Conservation (phyloP, 768 basidiomycete genomes). For the Boletus coccyginus region DNA sequence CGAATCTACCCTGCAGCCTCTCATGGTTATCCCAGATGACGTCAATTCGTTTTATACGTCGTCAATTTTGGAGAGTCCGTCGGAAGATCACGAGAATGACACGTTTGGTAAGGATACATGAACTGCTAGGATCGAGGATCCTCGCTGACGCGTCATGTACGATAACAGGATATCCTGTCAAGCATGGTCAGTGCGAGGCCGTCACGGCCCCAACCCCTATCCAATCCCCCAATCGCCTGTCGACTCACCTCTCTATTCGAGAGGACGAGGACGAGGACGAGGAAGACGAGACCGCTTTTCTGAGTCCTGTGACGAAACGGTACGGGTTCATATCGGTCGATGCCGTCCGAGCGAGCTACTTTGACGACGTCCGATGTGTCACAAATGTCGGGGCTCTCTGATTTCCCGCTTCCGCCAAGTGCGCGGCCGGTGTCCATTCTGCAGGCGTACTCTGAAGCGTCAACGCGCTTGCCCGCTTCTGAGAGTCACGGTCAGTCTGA, state of each 20-base stretch:
- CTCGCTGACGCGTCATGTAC: neutral
- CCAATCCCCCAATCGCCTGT: constrained; percentile 11
- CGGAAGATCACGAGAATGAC: constrained; percentile 23
- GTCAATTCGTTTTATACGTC: constrained; percentile 21
- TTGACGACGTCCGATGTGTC: constrained; percentile 60
- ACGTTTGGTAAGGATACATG: constrained; percentile 26
- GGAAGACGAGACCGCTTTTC: constrained; percentile 3
- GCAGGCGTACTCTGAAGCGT: constrained; percentile 41
- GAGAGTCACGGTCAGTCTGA: neutral
- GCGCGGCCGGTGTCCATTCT: constrained; percentile 39
- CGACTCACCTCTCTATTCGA: constrained; percentile 24
- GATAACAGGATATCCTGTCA: constrained; percentile 24
- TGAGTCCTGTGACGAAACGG: constrained; percentile 18
- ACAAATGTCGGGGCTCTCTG: constrained; percentile 67
- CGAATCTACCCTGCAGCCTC: neutral
- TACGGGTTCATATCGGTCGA: constrained; percentile 29
- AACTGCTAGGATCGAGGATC: neutral
- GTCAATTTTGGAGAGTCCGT: constrained; percentile 16
- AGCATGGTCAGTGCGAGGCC: constrained; percentile 17
- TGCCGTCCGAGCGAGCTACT: constrained; percentile 50
- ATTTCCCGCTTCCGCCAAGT: constrained; percentile 64
- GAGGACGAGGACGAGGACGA: constrained; percentile 6
- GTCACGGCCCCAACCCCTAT: constrained; percentile 10
- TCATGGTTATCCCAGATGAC: constrained; percentile 23
- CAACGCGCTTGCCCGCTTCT: neutral